Conservation (phyloP, 2,329 filamentous ascomycete genomes). For the Didymella pomorum region DNA sequence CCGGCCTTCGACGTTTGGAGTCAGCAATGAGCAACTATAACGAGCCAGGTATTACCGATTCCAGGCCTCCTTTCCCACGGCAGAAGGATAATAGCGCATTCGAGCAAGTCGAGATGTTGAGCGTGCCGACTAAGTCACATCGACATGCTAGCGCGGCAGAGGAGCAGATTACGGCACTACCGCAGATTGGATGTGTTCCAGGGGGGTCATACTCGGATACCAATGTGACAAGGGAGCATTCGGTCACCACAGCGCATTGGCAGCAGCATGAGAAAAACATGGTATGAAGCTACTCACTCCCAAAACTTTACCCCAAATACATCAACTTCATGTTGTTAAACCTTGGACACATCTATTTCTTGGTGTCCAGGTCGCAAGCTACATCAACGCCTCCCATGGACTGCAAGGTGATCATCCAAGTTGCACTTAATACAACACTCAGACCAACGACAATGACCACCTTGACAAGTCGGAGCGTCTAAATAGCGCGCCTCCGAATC, state of each 20-base stretch:
- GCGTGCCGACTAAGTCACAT: not conserved
- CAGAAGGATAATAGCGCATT: not conserved
- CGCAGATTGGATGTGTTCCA: constrained; percentile 28
- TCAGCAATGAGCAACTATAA: constrained; percentile 26
- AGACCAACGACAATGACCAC: not conserved
- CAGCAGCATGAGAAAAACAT: not conserved
- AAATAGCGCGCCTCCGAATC: not conserved
- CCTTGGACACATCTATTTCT: too few species aligned
- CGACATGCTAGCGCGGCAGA: not conserved
- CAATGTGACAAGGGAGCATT: not conserved
- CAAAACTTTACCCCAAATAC: not conserved
- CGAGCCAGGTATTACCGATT: constrained; percentile 15
- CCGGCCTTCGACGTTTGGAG: constrained; percentile 11
- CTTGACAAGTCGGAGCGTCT: not conserved
- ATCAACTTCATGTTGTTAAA: not conserved
- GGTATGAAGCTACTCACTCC: not conserved
- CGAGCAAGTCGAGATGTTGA: constrained; percentile 8
- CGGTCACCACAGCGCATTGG: not conserved
- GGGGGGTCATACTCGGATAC: constrained; percentile 20
- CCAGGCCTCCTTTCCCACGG: constrained; percentile 17
- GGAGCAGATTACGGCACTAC: constrained; percentile 25
- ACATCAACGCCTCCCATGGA: too few species aligned
- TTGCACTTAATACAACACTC: not conserved
- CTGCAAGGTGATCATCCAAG: too few species aligned
- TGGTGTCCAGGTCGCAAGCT: too few species aligned